Base-by-base conservation (phyloP, 768 basidiomycete species). In the Porpolomopsis calyptriformis region DNA sequence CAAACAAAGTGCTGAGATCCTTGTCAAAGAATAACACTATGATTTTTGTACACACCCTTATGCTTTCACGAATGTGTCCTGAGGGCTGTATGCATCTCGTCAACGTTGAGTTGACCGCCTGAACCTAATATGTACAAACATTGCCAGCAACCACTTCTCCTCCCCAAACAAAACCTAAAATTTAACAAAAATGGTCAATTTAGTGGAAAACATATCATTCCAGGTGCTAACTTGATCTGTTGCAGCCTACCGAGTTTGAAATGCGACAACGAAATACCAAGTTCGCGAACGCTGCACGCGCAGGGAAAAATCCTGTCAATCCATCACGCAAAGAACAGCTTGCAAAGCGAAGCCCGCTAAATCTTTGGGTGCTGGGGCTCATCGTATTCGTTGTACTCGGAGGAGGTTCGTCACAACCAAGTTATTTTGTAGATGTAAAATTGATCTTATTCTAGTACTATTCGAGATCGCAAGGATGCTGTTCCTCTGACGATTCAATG, bases 181-280 rank as follows among this genome's bases (percentile, higher is more conserved):
- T 16, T 16, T 16, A 22, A 7, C 6, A 39, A 39, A 39, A 22
- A 39, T 23, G 20, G 41, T 19, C 24, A 20, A 4, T 43, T 25
- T 31, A 43, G 24, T 24, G 12, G 12, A 20, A 9, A 18, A 6
- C 11, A 22, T 3, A 11, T 10, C 22, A 11, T 12, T 45, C 29
- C 16, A 4, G 11, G 8, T n/a, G 24, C 39, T 50, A 27, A 35
- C 19, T 36, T 20, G 12, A 23, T 25, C 14, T 29, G 12, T n/a
- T n/a, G 6, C 55, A 87, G 84, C 85, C 85, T 44, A 85, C 82
- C 45, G 77, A 84, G 69, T 87, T 85, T 60, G 86, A 89, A 57
- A 73, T 88, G 65, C 80, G 84, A 54, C 77, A 79, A 57, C 77
- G 78, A 62, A 91, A 89, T 62, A 74, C 73, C 47, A 82, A 87